Evolutionary conservation across 331 rosid genomes (phyloP).

Genomic region (Pyracantha coccinea): DNA sequence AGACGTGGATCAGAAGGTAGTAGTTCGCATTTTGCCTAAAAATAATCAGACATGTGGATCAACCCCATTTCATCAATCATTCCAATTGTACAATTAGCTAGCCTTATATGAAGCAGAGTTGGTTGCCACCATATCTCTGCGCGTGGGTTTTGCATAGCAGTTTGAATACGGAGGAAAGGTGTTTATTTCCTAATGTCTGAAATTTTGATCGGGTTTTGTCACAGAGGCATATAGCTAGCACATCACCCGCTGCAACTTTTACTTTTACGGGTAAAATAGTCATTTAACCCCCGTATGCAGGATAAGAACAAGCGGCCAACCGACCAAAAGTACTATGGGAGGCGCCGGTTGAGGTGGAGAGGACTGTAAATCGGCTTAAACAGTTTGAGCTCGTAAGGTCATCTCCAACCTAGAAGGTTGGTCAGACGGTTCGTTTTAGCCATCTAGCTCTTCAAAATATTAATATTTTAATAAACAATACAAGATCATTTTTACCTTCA

Average conservation of each 20-base stretch:
- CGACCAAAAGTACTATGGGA: conserved; percentile 1
- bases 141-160: not conserved
- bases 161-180: not conserved
- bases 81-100: not conserved
- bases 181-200: not conserved
- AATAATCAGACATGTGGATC: not conserved
- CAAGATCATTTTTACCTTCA: no score
- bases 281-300: not conserved
- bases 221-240: not conserved
- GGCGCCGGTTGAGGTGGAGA: not conserved
- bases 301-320: conserved; percentile 3
- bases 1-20: not conserved
- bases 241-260: not conserved
- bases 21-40: not conserved
- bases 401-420: no score
- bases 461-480: no score
- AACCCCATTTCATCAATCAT: not conserved
- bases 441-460: no score
- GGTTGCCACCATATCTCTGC: not conserved
- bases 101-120: not conserved
- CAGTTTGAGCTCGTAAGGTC: no score
- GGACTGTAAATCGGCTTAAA: no score
- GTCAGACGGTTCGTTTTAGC: no score
- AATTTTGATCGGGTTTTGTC: not conserved
- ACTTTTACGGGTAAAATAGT: conserved; percentile 2